phyloP scores from a whole-genome alignment of 306 rosid genomes.

The Fragaria ananassa region DNA sequence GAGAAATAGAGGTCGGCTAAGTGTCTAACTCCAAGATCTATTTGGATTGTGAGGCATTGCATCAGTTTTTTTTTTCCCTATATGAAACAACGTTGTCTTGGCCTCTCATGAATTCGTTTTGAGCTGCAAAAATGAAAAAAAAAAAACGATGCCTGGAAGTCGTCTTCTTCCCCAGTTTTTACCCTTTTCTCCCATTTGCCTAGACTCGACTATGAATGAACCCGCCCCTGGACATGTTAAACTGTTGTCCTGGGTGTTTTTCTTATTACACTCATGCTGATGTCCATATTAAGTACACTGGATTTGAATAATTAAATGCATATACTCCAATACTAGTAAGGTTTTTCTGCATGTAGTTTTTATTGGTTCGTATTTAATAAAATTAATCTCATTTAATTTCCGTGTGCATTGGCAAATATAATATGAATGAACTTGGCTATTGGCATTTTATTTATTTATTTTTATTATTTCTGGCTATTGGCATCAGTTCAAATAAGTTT shows the following conservation, averaged over 20 bases:
- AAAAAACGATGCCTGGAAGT: no score
- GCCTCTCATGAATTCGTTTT: no score
- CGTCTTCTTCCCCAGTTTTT: no score
- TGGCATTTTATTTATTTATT: background rate
- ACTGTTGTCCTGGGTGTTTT: background rate
- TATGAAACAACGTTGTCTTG: no score
- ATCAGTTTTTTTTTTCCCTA: no score
- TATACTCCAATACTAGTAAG: background rate
- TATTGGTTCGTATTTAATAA: background rate
- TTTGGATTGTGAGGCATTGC: no score
- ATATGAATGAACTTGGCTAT: background rate
- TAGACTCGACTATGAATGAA: no score
- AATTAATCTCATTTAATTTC: background rate
- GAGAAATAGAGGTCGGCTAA: no score
- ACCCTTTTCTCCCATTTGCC: no score
- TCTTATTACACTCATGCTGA: background rate
- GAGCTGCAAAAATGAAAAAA: no score
- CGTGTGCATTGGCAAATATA: background rate
- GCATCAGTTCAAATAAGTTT: background rate
- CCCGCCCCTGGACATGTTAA: background rate
- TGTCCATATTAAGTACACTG: background rate
- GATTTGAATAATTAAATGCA: background rate
- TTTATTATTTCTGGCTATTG: background rate
- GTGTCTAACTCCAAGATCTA: no score
- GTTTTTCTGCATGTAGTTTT: background rate